phyloP scores from a whole-genome alignment of 768 basidiomycete genomes.

The Kondoa subrosea region DNA sequence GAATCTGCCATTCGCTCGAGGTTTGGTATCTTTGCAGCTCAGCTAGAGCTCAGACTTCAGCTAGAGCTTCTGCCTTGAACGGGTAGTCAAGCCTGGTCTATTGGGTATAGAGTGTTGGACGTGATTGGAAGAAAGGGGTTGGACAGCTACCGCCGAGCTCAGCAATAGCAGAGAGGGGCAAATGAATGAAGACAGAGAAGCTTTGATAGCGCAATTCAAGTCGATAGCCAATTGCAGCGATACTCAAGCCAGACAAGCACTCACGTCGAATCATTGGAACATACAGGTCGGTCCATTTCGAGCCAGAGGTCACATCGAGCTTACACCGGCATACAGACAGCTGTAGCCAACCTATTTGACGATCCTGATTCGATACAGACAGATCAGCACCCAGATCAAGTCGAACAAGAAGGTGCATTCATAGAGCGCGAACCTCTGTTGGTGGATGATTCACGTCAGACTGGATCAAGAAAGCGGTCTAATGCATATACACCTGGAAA shows the following conservation, averaged over 20 bases:
- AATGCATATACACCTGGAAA: not conserved
- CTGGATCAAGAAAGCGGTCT: not conserved
- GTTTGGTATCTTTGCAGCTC: not conserved
- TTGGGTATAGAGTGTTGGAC: not conserved
- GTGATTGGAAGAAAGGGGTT: not conserved
- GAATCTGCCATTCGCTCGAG: too few species aligned
- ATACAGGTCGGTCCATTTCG: not conserved
- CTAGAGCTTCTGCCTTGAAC: too few species aligned
- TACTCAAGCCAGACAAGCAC: not conserved
- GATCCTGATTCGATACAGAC: not conserved
- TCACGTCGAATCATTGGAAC: not conserved
- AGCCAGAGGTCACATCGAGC: not conserved
- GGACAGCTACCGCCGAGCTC: not conserved
- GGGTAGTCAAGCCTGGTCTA: too few species aligned
- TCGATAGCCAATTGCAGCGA: not conserved
- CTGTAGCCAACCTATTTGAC: not conserved
- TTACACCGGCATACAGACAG: not conserved
- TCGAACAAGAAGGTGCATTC: not conserved
- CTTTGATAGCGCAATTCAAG: not conserved
- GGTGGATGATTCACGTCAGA: not conserved
- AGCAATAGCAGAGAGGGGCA: not conserved
- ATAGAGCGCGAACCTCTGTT: not conserved
- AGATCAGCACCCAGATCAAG: not conserved
- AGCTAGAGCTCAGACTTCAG: too few species aligned
- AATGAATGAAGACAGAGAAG: constrained; percentile 1